Percentiles rank a stretch among this genome's conserved stretches.
Evolutionary conservation across 805 yeast genomes (phyloP).

Genomic region (Kodamaea neixiangensis): DNA sequence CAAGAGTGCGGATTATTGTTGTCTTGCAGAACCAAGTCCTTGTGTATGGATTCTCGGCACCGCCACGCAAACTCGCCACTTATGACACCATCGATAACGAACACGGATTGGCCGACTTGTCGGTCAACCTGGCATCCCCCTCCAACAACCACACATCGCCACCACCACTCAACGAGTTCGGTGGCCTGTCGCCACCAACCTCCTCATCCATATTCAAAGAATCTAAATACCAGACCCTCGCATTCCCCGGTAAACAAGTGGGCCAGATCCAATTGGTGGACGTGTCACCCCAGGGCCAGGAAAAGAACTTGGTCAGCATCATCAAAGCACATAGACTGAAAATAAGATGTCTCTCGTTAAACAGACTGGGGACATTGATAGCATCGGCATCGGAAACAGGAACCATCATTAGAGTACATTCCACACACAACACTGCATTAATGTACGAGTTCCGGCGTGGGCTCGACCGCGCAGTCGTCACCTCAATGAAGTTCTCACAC

Average conservation of each 20-base stretch:
- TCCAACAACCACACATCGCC: slow-evolving; percentile 3
- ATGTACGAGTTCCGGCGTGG: slow-evolving; percentile 90
- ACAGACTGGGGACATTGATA: slow-evolving; percentile 62
- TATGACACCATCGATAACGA: slow-evolving; percentile 69
- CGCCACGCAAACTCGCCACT: slow-evolving; percentile 64
- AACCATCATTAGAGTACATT: slow-evolving; percentile 74
- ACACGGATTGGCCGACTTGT: slow-evolving; percentile 61
- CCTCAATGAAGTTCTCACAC: slow-evolving; percentile 82
- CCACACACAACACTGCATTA: slow-evolving; percentile 65
- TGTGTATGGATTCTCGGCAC: slow-evolving; percentile 79
- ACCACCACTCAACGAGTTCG: background rate
- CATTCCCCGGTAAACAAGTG: slow-evolving; percentile 71
- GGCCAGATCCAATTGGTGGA: slow-evolving; percentile 85
- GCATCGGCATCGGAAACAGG: slow-evolving; percentile 86
- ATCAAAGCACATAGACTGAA: slow-evolving; percentile 75
- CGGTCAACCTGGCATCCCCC: slow-evolving; percentile 26
- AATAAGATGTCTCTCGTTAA: slow-evolving; percentile 63
- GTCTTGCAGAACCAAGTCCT: slow-evolving; percentile 66
- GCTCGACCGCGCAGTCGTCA: slow-evolving; percentile 77
- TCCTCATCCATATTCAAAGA: slow-evolving; percentile 9
- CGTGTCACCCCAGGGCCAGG: slow-evolving; percentile 64
- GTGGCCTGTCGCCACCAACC: slow-evolving; percentile 12
- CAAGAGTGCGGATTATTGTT: slow-evolving; percentile 74
- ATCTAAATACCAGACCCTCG: slow-evolving; percentile 52
- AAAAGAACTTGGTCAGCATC: slow-evolving; percentile 62